Percentiles rank a stretch among this genome's conserved stretches.
Evolutionary conservation across 2,329 filamentous ascomycete genomes (phyloP).

Genomic region (Microcyclospora pomicola): DNA sequence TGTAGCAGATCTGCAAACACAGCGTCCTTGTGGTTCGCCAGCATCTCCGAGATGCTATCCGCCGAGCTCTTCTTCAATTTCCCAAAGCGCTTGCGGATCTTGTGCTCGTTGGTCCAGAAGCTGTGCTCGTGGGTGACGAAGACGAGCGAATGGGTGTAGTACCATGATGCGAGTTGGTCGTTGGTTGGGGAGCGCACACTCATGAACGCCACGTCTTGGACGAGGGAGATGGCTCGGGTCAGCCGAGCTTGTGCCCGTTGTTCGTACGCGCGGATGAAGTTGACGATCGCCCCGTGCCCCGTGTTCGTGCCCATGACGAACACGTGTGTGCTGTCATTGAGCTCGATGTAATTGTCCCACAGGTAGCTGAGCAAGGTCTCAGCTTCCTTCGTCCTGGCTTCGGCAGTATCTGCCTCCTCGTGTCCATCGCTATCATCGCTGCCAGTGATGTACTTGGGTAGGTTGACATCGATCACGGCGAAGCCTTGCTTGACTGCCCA

Average conservation of each 20-base stretch:
- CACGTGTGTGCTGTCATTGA: constrained; percentile 54
- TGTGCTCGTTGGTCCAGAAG: constrained; percentile 54
- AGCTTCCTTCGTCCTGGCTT: constrained; percentile 30
- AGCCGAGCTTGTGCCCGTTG: constrained; percentile 52
- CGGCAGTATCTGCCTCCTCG: constrained; percentile 35
- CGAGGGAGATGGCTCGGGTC: constrained; percentile 65
- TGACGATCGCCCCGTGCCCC: constrained; percentile 69
- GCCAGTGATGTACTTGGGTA: constrained; percentile 62
- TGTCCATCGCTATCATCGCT: constrained; percentile 28
- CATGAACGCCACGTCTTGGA: constrained; percentile 58
- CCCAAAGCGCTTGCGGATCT: constrained; percentile 45
- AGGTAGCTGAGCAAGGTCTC: constrained; percentile 71
- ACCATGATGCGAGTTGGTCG: constrained; percentile 72
- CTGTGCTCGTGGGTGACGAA: constrained; percentile 64
- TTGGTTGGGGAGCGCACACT: constrained; percentile 52
- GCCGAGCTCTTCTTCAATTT: constrained; percentile 34
- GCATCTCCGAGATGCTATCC: constrained; percentile 41
- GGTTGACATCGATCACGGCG: constrained; percentile 79
- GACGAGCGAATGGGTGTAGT: constrained; percentile 64
- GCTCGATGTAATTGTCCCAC: constrained; percentile 95
- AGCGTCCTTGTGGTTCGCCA: constrained; percentile 37
- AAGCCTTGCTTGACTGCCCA: constrained; percentile 70
- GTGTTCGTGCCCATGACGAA: constrained; percentile 84
- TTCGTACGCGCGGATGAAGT: constrained; percentile 59
- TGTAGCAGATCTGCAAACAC: constrained; percentile 34